Evolutionary conservation across 441 rosid species (phyloP), one percentile per base, ranked within the genome.

Genomic region (Populus hybrid): DNA sequence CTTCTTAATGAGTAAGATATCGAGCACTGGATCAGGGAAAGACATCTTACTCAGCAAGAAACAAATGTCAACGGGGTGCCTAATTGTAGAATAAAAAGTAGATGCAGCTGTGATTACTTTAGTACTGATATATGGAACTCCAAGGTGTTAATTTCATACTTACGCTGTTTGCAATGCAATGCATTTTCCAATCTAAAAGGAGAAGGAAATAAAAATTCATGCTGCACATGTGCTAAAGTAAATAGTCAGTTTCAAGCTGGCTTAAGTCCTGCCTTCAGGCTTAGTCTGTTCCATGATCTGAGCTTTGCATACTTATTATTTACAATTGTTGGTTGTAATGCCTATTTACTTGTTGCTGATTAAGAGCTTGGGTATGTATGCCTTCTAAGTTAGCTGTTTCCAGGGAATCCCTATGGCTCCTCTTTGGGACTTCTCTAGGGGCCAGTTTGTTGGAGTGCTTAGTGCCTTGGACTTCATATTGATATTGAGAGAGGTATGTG

Each of bases 331-430:
- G 40, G 8, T 72, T 53, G 68, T 77, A 65, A 77, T 84, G 68
- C 78, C 34, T 70, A 57, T 82, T 10, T 67, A 65, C 68, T 26
- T 24, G 28, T 76, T 80, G 69, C 72, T 81, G 78, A 73, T 69
- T 74, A 50, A 70, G 63, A 82, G 70, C 71, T 50, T 74, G 72
- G 73, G 71, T 78, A 53, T 80, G 74, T 67, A 35, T 78, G 68
- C 80, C 40, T 85, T 79, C 86, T 87, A 57, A 85, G 74, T 77
- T 71, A 80, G 78, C 82, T 80, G 36, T 78, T 87, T 88, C 81
- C 86, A 90, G 94, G 94, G 92, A 76, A 89, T 90, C 80, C 75
- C 89, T 28, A 72, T 82, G 57, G 93, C 92, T 80, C 93, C 93
- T n/a, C 92, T 90, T 63, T 90, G 93, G 93, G 89, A 90, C 84